Percentiles rank a stretch among this genome's conserved stretches.
phyloP scores from a whole-genome alignment of 768 basidiomycete genomes.

The Pisolithus albus region DNA sequence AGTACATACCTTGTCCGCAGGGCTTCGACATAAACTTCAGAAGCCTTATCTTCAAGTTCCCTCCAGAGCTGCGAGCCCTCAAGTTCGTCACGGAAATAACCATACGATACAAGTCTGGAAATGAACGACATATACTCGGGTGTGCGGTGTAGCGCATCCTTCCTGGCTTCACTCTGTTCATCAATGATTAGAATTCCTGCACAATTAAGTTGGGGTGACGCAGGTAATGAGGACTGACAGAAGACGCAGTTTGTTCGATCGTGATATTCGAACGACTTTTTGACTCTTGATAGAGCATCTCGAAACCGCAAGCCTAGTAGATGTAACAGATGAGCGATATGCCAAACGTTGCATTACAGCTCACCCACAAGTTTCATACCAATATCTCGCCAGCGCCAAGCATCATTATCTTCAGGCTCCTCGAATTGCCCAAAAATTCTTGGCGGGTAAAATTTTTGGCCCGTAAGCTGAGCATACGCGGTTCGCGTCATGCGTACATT shows the following conservation, averaged over 20 bases:
- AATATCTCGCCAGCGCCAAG: constrained; percentile 75
- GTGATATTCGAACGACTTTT: constrained; percentile 46
- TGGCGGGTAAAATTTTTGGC: constrained; percentile 90
- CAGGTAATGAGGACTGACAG: constrained; percentile 33
- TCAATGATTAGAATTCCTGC: neutral
- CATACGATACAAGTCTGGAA: constrained; percentile 50
- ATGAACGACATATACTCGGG: constrained; percentile 68
- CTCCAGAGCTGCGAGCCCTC: constrained; percentile 78
- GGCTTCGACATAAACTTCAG: constrained; percentile 53
- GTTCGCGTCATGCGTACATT: constrained; percentile 78
- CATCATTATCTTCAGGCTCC: constrained; percentile 54
- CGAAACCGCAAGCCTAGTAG: constrained; percentile 83
- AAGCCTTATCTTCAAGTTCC: constrained; percentile 64
- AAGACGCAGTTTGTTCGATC: constrained; percentile 34
- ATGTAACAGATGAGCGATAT: neutral
- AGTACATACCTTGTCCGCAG: constrained; percentile 58
- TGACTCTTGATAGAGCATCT: constrained; percentile 90
- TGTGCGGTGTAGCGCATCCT: constrained; percentile 61
- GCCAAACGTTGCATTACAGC: neutral
- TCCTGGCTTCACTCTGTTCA: constrained; percentile 52
- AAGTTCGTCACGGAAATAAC: constrained; percentile 74
- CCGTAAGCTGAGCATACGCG: constrained; percentile 87
- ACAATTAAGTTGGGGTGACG: neutral
- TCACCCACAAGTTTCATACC: constrained; percentile 86
- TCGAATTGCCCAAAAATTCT: constrained; percentile 77